Evolutionary conservation across 495 filamentous ascomycete species (phyloP), one percentile per base, ranked within the genome.

Genomic region (Jackrogersella multiformis): DNA sequence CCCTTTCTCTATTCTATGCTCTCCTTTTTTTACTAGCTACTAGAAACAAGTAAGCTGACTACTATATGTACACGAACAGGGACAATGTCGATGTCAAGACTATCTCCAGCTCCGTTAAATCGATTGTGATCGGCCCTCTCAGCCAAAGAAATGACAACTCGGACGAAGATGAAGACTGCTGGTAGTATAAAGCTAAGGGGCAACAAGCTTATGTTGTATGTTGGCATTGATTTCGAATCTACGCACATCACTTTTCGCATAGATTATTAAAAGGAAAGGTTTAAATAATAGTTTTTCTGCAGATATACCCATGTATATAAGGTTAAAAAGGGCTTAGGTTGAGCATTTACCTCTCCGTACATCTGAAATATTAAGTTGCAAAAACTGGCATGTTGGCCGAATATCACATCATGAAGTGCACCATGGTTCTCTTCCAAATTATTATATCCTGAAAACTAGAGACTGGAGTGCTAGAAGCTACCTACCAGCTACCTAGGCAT

Each of bases 61-160:
- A 5, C 1, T n/a, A n/a, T n/a, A n/a, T n/a, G n/a, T n/a, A n/a
- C n/a, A n/a, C 15, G 13, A 44, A 18, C 9, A 77, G 77, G 56
- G 77, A 79, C 45, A 76, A 78, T 32, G 66, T 78, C 15, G 78
- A 80, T 56, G 56, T 64, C n/a, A 72, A 70, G 13, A 67, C 32
- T 8, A 63, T 56, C 12, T 36, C 59, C 15, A 76, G 77, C 9
- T 72, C 78, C 34, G 68, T 80, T 0, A 77, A 66, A 59, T 78
- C 78, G 39, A 75, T 77, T 69, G 48, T 78, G 6, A 64, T 75
- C 8, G 77, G 78, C n/a, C 21, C 66, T 20, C 48, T 71, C 23
- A 71, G 75, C 45, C 36, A 28, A 26, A 30, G 4, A 13, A 51
- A 60, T n/a, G 55, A 58, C 24, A n/a, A 24, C 3, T 44, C 28